A percentile compares a stretch with the other conserved stretches of the same genome.
phyloP scores from a whole-genome alignment of 106 monocot genomes.

The Platanthera guangdongensis region DNA sequence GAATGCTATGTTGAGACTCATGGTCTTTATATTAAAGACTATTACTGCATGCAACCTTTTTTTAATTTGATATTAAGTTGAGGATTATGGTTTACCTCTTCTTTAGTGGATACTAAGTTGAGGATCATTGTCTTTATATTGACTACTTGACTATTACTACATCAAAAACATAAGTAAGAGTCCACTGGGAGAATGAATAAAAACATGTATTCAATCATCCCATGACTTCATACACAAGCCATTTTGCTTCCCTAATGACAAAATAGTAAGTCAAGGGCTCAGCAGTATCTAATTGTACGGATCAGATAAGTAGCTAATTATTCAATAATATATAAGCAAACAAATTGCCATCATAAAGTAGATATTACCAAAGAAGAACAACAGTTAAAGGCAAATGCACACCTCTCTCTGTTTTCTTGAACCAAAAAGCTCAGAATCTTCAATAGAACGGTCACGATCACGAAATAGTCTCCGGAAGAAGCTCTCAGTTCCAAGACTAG shows the following conservation, averaged over 20 bases:
- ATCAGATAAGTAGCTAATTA: background rate
- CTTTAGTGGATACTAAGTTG: background rate
- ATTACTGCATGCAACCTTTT: background rate
- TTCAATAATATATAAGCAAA: background rate
- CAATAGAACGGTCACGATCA: slow-evolving; percentile 85
- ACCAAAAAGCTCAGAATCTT: slow-evolving; percentile 89
- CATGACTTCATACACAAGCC: no score
- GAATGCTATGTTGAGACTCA: background rate
- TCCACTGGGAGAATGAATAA: background rate
- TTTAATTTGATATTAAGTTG: background rate
- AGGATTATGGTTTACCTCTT: background rate
- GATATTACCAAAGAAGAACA: background rate
- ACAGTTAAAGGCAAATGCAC: background rate
- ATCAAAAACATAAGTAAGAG: background rate
- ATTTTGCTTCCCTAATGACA: background rate
- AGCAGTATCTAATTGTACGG: background rate
- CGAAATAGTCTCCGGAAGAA: slow-evolving; percentile 85
- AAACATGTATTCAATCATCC: background rate
- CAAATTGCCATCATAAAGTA: background rate
- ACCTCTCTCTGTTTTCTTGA: slow-evolving; percentile 73
- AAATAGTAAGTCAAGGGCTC: background rate
- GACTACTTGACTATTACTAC: background rate
- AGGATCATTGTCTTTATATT: background rate
- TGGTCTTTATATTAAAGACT: background rate
- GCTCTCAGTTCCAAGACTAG: slow-evolving; percentile 86